Conservation (phyloP, 225 moss, liverwort and hornwort species). For the Neckera pumila region DNA sequence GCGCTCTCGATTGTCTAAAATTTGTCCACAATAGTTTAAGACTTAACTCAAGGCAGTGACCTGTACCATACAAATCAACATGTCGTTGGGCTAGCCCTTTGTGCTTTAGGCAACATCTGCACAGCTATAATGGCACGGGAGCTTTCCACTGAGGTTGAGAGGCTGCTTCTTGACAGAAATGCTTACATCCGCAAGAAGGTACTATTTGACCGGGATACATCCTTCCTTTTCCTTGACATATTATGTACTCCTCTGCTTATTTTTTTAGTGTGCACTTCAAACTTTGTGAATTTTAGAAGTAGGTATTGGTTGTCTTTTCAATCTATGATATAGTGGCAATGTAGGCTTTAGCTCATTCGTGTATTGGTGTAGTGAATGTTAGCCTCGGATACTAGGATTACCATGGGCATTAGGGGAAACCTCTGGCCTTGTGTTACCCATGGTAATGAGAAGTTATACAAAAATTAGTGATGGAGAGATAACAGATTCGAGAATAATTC, state of each 20-base stretch:
- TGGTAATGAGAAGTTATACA: neutral
- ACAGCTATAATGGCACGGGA: constrained; percentile 89
- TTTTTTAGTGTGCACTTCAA: neutral
- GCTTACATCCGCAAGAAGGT: constrained; percentile 98
- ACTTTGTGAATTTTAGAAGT: neutral
- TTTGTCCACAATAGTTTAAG: neutral
- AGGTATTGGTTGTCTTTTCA: neutral
- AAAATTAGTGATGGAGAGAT: neutral
- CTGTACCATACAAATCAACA: constrained; percentile 80
- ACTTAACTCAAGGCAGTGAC: constrained; percentile 75
- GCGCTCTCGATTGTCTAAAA: neutral
- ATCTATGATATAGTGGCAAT: neutral
- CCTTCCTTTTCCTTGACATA: neutral
- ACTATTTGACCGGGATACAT: neutral
- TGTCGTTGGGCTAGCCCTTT: constrained; percentile 84
- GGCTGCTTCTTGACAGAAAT: constrained; percentile 62
- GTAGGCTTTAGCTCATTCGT: neutral
- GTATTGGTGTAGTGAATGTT: neutral
- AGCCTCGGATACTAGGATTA: neutral
- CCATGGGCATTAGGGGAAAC: neutral
- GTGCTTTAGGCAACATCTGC: constrained; percentile 90
- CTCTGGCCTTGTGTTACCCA: neutral
- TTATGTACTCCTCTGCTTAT: neutral
- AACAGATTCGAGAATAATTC: neutral
- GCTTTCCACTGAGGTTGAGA: constrained; percentile 76